Evolutionary conservation across 2,329 filamentous ascomycete species (phyloP), one percentile per base, ranked within the genome.

Genomic region (Metarhizium rileyi): DNA sequence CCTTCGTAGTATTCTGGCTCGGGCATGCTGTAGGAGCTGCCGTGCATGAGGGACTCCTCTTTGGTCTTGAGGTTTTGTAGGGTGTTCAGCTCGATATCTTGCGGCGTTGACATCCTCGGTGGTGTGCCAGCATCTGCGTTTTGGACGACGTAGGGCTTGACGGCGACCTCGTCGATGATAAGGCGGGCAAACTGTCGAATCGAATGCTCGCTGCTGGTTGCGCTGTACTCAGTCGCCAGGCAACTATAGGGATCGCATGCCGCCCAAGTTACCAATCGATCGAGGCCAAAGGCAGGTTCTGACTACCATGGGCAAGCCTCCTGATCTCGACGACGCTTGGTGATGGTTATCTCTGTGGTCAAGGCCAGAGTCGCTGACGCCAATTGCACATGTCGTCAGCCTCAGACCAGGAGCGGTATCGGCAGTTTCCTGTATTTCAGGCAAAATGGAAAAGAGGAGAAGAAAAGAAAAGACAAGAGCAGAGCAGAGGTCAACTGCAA

Each of bases 21-120:
- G 47, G 72, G 72, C 72, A 74, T 76, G 56, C 72, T 76, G 61
- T 71, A 70, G 48, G 69, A 70, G 62, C 72, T 76, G 49, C 73
- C 74, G 36, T 68, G 70, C 20, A 69, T 70, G 48, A 76, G 61
- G 16, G 72, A 74, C 56, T 83, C 80, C 54, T 83, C 79, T 57
- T 77, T 78, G 55, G 79, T 67, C 54, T 76, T 75, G 60, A 80
- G 73, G 43, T 72, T 76, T 52, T 73, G 72, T 61, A 79, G 73
- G 33, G 75, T 76, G 58, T 77, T 78, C 60, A 84, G 70, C 61
- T 80, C 75, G 57, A 80, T 69, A 58, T 73, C 69, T 50, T 62
- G 62, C 35, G 64, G 61, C 40, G 63, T 62, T 41, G 70, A 68
- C 68, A 69, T 73, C 53, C 46, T 60, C 46, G 69, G 25, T 42